A percentile compares a stretch with the other conserved stretches of the same genome.
Conservation (phyloP, 2,329 filamentous ascomycete genomes). For the Ceratocystiopsis minuta region DNA sequence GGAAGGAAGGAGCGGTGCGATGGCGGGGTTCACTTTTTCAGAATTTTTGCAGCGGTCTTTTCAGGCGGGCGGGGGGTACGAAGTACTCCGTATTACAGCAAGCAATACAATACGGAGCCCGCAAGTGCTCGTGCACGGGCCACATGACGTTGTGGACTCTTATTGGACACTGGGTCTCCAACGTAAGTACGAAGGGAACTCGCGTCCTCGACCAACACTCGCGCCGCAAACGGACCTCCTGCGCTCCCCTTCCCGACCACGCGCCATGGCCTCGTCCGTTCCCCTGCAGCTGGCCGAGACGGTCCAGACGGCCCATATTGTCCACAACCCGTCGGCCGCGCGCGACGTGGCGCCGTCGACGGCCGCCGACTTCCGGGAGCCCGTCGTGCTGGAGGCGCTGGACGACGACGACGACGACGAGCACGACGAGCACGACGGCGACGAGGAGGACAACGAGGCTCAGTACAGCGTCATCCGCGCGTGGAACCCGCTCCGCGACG, state of each 20-base stretch:
- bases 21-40: slow-evolving; percentile 5
- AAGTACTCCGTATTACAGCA: no score
- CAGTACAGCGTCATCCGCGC: slow-evolving; percentile 47
- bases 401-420: slow-evolving; percentile 14
- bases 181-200: no score
- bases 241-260: neutral
- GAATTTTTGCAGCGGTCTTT: neutral
- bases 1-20: slow-evolving; percentile 2
- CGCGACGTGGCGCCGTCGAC: slow-evolving; percentile 74
- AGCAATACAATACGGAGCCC: no score
- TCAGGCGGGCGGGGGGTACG: no score
- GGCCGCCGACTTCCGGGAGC: slow-evolving; percentile 46
- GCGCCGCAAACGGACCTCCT: neutral
- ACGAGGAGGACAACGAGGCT: slow-evolving; percentile 51
- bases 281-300: slow-evolving; percentile 57
- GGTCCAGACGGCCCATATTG: slow-evolving; percentile 65
- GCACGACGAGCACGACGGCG: slow-evolving; percentile 28
- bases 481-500: slow-evolving; percentile 21
- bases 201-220: no score
- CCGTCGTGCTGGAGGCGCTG: slow-evolving; percentile 24
- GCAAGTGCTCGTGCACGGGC: no score
- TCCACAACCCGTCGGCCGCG: slow-evolving; percentile 46
- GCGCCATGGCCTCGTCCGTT: slow-evolving; percentile 34
- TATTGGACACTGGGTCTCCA: no score
- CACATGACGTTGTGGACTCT: no score